Percentiles rank a stretch among this genome's conserved stretches.
Conservation (phyloP, 129 eudicot genomes). For the Saussurea involucrata region DNA sequence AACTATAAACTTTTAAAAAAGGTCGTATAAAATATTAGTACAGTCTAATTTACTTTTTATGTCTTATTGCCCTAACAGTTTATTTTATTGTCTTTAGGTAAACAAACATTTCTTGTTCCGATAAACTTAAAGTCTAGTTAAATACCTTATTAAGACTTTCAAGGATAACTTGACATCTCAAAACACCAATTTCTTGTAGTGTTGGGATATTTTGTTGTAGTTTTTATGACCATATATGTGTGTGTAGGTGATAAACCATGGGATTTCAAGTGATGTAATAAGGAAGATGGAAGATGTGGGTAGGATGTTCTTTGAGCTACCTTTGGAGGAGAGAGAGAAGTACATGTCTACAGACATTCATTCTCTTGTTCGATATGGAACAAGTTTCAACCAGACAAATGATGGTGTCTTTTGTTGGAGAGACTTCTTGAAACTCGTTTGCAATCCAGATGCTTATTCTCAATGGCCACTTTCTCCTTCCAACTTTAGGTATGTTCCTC, state of each 20-base stretch:
- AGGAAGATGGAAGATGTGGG: conserved; percentile 40
- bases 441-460: conserved; percentile 50
- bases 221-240: not conserved
- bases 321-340: conserved; percentile 51
- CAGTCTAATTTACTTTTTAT: not conserved
- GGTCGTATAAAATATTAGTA: not conserved
- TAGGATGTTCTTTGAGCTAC: conserved; percentile 56
- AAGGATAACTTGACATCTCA: not conserved
- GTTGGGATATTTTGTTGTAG: not conserved
- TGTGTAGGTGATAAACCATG: conserved; percentile 66
- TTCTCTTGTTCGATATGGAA: conserved; percentile 69
- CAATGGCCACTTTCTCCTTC: conserved; percentile 74
- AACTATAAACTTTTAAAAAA: not conserved
- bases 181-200: not conserved
- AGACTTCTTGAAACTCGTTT: conserved; percentile 68
- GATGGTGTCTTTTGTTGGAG: conserved; percentile 78
- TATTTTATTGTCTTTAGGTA: too few relatives aligned
- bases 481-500: conserved; percentile 48
- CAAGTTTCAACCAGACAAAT: conserved; percentile 68
- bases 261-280: conserved; percentile 36
- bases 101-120: not conserved
- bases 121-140: not conserved
- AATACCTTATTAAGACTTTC: not conserved
- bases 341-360: conserved; percentile 51
- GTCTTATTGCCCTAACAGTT: too few relatives aligned